Base-by-base conservation (phyloP, 2,329 filamentous ascomycete genomes). In the Leptographium flavum region DNA sequence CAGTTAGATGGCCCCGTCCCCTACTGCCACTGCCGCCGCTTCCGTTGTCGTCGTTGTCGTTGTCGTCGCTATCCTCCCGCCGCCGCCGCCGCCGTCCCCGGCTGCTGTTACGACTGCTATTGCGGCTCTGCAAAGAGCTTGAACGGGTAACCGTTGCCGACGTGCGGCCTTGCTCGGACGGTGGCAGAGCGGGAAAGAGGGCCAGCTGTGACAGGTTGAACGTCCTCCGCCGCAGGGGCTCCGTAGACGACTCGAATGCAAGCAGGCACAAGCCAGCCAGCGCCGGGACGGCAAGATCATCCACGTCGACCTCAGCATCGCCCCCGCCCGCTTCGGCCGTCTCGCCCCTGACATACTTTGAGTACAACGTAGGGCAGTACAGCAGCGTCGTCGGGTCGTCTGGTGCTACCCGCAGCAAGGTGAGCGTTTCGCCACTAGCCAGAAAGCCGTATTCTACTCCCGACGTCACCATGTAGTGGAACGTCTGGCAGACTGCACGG, bases 391-490 rank as follows among this genome's bases (percentile, higher is more conserved):
- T 33, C 13, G 35, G 36, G 28, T 45, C 22, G 35, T 45, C 43
- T 13, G 10, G 27, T 13, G 43, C 8, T 3, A 45, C 28, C 8
- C 21, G 43, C 17, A 45, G 13, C 5, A 39, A 22, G 2, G 43
- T 33, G 27, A 45, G 27, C 27, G 43, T 39, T 23, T 39, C 43
- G 28, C 43, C 43, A 14, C 10, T 33, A 14, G 43, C 43, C 36
- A 45, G 27, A 19, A 39, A 45, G 19, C 43, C 43, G 21, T 39
- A 45, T 25, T 39, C 36, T 14, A 39, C 4, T 5, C 43, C 43
- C 14, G 43, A 45, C 36, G 36, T 25, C 4, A 45, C 36, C 19
- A 45, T 32, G 21, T 45, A 45, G 43, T 45, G 43, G 36, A 32
- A 45, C 11, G 43, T 17, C 25, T 45, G 43, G 19, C 15, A 5